A percentile compares a stretch with the other conserved stretches of the same genome.
phyloP scores from a whole-genome alignment of 257 asterid species.

The Nicotiana noctiflora region DNA sequence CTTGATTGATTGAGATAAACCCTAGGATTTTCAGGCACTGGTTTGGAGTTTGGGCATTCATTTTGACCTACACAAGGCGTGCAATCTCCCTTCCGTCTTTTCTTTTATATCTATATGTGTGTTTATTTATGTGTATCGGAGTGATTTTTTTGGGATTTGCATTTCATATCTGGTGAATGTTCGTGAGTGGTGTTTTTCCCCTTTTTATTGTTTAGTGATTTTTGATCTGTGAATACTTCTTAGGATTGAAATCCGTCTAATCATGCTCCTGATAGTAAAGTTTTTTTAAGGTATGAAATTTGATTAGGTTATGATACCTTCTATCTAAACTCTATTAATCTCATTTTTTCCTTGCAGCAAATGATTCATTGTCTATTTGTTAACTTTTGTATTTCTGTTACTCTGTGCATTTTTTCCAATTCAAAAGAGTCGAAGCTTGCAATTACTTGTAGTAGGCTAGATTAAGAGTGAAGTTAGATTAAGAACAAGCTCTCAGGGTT shows the following conservation, averaged over 20 bases:
- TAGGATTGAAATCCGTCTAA: not conserved
- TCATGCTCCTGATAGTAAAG: not conserved
- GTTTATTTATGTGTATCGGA: not conserved
- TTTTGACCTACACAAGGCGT: not conserved
- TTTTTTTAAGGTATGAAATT: not conserved
- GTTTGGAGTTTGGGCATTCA: not conserved
- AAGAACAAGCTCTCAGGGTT: not conserved
- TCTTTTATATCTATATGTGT: not conserved
- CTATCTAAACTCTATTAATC: not conserved
- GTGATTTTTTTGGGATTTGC: not conserved
- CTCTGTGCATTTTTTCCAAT: not conserved
- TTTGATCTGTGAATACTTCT: not conserved
- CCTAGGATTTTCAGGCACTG: not conserved
- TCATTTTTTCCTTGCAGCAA: not conserved
- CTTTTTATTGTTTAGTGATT: not conserved
- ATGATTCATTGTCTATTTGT: not conserved
- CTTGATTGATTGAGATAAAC: not conserved
- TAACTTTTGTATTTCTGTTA: not conserved
- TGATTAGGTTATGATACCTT: not conserved
- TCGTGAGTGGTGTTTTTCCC: not conserved
- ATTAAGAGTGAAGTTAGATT: not conserved
- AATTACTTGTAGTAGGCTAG: not conserved
- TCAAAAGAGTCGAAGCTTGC: not conserved
- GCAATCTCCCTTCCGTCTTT: not conserved
- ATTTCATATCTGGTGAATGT: not conserved